Evolutionary conservation across 2,329 filamentous ascomycete genomes (phyloP).

Genomic region (Waltergamsia citrina): DNA sequence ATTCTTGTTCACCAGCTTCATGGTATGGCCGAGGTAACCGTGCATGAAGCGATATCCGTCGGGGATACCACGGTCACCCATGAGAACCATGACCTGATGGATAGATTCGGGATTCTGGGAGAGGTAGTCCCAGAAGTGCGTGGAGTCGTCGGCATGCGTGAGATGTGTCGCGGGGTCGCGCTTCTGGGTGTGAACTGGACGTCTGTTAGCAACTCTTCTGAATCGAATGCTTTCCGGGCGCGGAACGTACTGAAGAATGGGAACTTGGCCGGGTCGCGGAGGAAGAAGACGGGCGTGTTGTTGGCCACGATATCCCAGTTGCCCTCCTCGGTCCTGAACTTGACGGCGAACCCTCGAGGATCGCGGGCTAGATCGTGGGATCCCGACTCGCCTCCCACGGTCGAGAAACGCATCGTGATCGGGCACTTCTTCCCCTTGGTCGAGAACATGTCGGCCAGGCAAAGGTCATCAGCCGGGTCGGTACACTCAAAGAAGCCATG

Average conservation of each 20-base stretch:
- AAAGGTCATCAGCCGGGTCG: constrained; percentile 42
- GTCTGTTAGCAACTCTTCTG: no score
- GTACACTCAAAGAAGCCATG: constrained; percentile 42
- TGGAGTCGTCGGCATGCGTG: constrained; percentile 48
- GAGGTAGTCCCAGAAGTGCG: constrained; percentile 59
- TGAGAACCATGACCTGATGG: constrained; percentile 50
- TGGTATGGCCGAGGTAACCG: constrained; percentile 44
- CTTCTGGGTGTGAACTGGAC: constrained; percentile 62
- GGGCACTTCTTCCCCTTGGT: constrained; percentile 61
- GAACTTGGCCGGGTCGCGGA: constrained; percentile 66
- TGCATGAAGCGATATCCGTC: constrained; percentile 44
- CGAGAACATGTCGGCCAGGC: constrained; percentile 40
- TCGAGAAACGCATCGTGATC: constrained; percentile 61
- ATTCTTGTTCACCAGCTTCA: constrained; percentile 44
- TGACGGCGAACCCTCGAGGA: constrained; percentile 62
- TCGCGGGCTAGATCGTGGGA: constrained; percentile 65
- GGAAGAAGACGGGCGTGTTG: constrained; percentile 68
- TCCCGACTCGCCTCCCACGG: constrained; percentile 64
- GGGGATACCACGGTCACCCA: constrained; percentile 47
- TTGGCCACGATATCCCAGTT: constrained; percentile 66
- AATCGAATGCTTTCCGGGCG: not conserved
- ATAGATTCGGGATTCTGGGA: constrained; percentile 47
- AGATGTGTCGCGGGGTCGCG: constrained; percentile 61
- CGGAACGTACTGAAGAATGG: constrained; percentile 44
- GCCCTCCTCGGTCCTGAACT: constrained; percentile 66